Evolutionary conservation across 805 yeast species (phyloP).

Genomic region (Kodamaea hsintzibuensis): DNA sequence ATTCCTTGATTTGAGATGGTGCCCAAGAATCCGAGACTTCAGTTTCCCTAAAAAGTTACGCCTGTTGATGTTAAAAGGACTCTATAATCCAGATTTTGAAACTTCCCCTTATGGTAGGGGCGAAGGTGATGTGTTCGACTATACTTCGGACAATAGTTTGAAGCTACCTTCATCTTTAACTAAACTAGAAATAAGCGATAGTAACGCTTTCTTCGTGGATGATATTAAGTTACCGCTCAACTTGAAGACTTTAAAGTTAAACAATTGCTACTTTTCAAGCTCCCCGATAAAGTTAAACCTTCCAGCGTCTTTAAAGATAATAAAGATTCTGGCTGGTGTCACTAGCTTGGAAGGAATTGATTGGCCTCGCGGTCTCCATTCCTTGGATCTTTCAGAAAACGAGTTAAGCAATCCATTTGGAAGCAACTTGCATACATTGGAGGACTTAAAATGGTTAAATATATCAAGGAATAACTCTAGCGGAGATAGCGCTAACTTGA

Average conservation of each 20-base stretch:
- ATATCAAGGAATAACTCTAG: too few species aligned
- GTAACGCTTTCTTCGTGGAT: background rate
- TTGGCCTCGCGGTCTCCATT: background rate
- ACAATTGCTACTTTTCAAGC: background rate
- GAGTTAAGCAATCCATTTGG: background rate
- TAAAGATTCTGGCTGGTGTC: background rate
- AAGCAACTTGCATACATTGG: background rate
- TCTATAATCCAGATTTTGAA: background rate
- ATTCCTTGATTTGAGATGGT: background rate
- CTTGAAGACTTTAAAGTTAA: background rate
- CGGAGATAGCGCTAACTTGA: background rate
- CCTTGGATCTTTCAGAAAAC: background rate
- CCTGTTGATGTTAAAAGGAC: background rate
- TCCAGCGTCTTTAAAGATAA: background rate
- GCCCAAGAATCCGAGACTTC: background rate
- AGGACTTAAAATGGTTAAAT: background rate
- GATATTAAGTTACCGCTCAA: background rate
- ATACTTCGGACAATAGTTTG: background rate
- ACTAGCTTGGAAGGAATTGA: background rate
- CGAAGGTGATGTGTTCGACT: background rate
- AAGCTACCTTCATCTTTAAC: background rate
- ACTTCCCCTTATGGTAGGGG: background rate
- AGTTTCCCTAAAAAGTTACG: background rate
- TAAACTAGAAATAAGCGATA: background rate
- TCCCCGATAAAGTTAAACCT: background rate